Percentiles rank a stretch among this genome's conserved stretches.
phyloP scores from a whole-genome alignment of 177 flowering plant genomes.

The Vitis hybrid region DNA sequence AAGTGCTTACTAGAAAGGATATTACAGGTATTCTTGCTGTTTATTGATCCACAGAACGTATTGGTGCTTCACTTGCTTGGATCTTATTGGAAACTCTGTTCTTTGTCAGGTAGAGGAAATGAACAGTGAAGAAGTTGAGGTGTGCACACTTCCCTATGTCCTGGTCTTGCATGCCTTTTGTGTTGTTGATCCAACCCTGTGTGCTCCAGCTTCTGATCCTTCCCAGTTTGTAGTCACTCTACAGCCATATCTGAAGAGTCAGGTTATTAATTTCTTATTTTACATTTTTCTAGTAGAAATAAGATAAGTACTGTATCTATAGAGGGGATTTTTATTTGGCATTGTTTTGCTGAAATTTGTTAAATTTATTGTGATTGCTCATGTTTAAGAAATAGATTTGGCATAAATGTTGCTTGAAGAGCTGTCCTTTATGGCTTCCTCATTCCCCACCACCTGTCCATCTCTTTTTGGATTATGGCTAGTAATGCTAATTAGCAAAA shows the following conservation, averaged over 20 bases:
- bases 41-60: not conserved
- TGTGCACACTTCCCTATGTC: slow-evolving; percentile 78
- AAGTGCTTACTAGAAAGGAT: slow-evolving; percentile 89
- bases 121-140: slow-evolving; percentile 63
- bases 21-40: slow-evolving; percentile 69
- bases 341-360: too few species aligned
- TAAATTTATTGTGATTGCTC: too few species aligned
- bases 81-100: not conserved
- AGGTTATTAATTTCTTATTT: slow-evolving; percentile 42
- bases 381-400: too few species aligned
- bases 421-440: too few species aligned
- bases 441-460: too few species aligned
- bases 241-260: slow-evolving; percentile 94
- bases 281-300: not conserved
- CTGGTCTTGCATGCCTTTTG: slow-evolving; percentile 91
- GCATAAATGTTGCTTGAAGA: too few species aligned
- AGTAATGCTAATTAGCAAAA: too few species aligned
- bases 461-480: too few species aligned
- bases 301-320: not conserved
- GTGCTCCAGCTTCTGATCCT: slow-evolving; percentile 94
- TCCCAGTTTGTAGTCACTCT: slow-evolving; percentile 94
- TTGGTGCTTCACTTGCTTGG: not conserved
- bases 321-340: too few species aligned
- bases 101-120: slow-evolving; percentile 72
- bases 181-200: slow-evolving; percentile 84